Base-by-base conservation (phyloP, 352 stramenopile species). In the Globisporangium iwayamae region DNA sequence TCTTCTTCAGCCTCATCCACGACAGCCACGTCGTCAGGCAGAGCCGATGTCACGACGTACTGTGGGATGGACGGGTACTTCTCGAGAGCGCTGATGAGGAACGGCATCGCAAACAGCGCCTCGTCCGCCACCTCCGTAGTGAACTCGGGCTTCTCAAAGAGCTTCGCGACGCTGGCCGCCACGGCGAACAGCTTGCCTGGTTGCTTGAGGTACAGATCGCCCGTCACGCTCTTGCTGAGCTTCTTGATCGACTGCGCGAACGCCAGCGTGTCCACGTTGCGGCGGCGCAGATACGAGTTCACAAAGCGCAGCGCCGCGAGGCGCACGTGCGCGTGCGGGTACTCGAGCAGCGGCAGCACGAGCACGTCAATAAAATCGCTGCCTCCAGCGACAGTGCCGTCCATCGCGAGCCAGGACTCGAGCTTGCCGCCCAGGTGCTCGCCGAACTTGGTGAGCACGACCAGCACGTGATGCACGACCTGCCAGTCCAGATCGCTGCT, bases 251-350 rank as follows among this genome's bases (percentile, higher is more conserved):
- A 9, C 52, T 64, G 63, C 28, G 56, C 56, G 46, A 83, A 72
- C 20, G 55, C 51, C n/a, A 96, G 69, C 28, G 83, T 91, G 58
- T 51, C 56, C 4, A 68, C 62, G 18, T 70, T 66, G 20, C 86
- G 85, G 16, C 75, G 76, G 14, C 75, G 59, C 61, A 95, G 8
- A 65, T 94, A 94, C 61, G 84, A 89, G 25, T 67, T 81, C 51
- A 94, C 25, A 39, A 92, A 67, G 22, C 72, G 69, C 16, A 89
- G 65, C 14, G 85, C 77, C 4, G 78, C 68, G 13, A 89, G 71
- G 47, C 87, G 87, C 62, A 96, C 87, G 68, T 78, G 79, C 5
- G 74, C 75, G 59, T 96, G 89, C 0, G 87, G 89, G 60, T 89
- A 94, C 60, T 88, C 75, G 43, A 91, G 66, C 38, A 94, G 61